These are phyloP conservation scores for Calonectria leucothoes DNA, from an alignment of 2,329 filamentous ascomycete species.

Conservation along the genomic window DNA sequence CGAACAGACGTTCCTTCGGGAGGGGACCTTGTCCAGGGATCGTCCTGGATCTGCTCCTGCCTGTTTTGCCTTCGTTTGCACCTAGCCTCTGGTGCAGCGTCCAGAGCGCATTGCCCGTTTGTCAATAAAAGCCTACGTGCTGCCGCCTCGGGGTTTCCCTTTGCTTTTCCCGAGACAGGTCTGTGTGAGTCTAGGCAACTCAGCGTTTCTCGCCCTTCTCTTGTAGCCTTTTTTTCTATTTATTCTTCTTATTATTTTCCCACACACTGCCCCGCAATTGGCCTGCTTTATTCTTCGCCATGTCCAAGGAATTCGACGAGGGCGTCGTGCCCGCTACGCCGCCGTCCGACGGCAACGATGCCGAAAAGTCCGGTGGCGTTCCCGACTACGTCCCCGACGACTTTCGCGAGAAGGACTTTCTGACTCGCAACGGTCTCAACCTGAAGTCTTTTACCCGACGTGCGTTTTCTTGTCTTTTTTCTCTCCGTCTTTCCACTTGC, in stretches of 20 bases:
- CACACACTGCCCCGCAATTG: neutral
- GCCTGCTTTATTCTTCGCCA: neutral
- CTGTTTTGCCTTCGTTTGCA: conserved; percentile 34
- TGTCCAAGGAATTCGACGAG: conserved; percentile 38
- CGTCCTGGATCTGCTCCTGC: conserved; percentile 35
- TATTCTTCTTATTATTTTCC: neutral
- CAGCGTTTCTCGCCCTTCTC: neutral
- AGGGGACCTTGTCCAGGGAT: conserved; percentile 7
- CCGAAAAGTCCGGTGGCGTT: conserved; percentile 26
- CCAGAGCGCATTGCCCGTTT: neutral
- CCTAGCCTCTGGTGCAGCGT: conserved; percentile 12
- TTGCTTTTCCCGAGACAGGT: neutral
- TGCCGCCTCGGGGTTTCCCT: neutral
- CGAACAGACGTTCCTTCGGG: neutral
- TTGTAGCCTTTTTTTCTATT: neutral
- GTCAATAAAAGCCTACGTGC: conserved; percentile 10
- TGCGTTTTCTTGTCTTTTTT: conserved; percentile 17
- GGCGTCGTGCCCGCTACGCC: conserved; percentile 30
- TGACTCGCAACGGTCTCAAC: conserved; percentile 44
- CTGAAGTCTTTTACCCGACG: conserved; percentile 37
- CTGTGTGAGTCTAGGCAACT: neutral
- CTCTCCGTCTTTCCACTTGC: neutral
- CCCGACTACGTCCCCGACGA: conserved; percentile 30
- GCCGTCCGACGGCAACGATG: conserved; percentile 22
- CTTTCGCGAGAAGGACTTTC: conserved; percentile 39